phyloP scores from a whole-genome alignment of 106 monocot species.

The Hemerocallis citrina region DNA sequence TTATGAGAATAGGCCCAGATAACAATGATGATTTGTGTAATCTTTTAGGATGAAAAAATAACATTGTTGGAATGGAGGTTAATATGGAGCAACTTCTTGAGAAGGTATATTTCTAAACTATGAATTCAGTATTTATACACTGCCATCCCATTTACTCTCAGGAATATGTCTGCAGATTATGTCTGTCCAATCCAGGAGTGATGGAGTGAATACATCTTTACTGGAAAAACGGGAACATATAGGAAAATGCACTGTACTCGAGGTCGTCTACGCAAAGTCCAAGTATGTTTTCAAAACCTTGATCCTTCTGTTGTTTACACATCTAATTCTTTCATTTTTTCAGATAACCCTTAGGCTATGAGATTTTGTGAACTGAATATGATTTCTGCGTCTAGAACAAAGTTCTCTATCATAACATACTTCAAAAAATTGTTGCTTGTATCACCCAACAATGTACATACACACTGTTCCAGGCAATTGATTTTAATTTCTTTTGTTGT shows the following conservation, averaged over 20 bases:
- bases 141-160: background rate
- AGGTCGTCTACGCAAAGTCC: conserved; percentile 90
- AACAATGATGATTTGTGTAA: too few species aligned
- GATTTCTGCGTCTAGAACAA: background rate
- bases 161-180: conserved; percentile 47
- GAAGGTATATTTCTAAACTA: conserved; percentile 37
- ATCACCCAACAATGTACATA: background rate
- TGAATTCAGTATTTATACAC: background rate
- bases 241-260: conserved; percentile 88
- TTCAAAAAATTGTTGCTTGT: background rate
- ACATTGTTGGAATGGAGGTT: conserved; percentile 89
- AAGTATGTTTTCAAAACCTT: conserved; percentile 34
- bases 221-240: conserved; percentile 95
- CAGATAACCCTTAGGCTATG: background rate
- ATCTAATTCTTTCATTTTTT: background rate
- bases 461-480: too few species aligned
- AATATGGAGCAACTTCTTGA: conserved; percentile 97
- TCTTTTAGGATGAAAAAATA: conserved; percentile 84
- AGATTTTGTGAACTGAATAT: background rate
- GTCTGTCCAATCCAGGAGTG: conserved; percentile 91
- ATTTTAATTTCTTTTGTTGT: too few species aligned
- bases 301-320: background rate
- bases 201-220: conserved; percentile 78
- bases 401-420: background rate
- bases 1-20: too few species aligned